These are phyloP conservation scores for Skeletonema menzelii DNA, from an alignment of 108 stramenopile species.

Conservation along the genomic window DNA sequence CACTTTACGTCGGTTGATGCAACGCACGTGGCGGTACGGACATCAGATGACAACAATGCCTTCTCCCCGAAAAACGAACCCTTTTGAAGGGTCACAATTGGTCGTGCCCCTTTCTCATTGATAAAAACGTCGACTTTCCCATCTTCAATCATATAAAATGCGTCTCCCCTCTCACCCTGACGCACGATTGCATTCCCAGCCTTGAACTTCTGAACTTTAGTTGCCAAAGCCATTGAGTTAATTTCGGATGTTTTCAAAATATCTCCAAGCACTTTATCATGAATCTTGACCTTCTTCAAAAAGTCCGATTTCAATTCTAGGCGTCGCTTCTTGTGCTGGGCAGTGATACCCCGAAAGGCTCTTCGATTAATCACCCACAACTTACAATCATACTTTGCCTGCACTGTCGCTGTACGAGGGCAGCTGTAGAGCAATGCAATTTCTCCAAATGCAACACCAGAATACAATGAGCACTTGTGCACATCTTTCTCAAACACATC, in stretches of 20 bases:
- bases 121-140: constrained; percentile 48
- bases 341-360: constrained; percentile 53
- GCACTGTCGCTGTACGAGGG: constrained; percentile 72
- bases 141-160: constrained; percentile 55
- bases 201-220: constrained; percentile 34
- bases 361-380: constrained; percentile 69
- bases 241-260: constrained; percentile 47
- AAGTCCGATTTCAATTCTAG: constrained; percentile 53
- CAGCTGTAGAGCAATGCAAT: constrained; percentile 83
- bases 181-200: constrained; percentile 44
- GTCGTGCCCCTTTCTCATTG: constrained; percentile 33
- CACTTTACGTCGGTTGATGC: constrained; percentile 48
- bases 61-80: constrained; percentile 55
- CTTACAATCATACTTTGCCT: constrained; percentile 42
- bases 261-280: constrained; percentile 52
- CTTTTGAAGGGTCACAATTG: constrained; percentile 33
- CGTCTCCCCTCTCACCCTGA: constrained; percentile 51
- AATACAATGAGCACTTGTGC: constrained; percentile 29
- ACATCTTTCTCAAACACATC: constrained; percentile 49
- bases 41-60: constrained; percentile 45
- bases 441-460: constrained; percentile 78
- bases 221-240: constrained; percentile 45
- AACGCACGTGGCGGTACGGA: constrained; percentile 51
- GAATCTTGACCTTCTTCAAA: constrained; percentile 58
- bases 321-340: constrained; percentile 50